phyloP scores from a whole-genome alignment of 208 protist species.

The Acanthamoeba lenticulata region DNA sequence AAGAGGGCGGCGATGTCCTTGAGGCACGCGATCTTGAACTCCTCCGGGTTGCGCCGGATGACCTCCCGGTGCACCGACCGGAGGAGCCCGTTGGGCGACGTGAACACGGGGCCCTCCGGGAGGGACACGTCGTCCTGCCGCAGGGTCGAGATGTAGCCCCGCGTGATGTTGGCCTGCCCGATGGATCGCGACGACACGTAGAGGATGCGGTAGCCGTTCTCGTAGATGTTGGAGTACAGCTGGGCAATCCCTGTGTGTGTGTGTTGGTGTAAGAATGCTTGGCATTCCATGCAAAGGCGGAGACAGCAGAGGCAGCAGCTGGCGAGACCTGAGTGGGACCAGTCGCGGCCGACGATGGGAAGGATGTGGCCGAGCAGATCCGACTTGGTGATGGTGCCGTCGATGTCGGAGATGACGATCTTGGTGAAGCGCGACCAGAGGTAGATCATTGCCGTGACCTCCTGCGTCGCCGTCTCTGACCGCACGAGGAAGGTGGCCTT shows the following conservation, averaged over 20 bases:
- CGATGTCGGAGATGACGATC: constrained; percentile 97
- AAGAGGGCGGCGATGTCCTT: constrained; percentile 82
- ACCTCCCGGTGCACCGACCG: constrained; percentile 77
- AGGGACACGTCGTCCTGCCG: constrained; percentile 33
- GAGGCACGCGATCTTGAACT: constrained; percentile 87
- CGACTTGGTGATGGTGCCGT: constrained; percentile 98
- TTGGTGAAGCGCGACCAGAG: constrained; percentile 93
- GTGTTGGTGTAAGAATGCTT: background rate
- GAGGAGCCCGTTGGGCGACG: constrained; percentile 84
- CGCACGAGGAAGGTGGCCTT: constrained; percentile 92
- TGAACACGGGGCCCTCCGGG: constrained; percentile 83
- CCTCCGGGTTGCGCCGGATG: constrained; percentile 85
- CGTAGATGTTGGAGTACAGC: constrained; percentile 93
- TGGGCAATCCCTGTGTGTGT: constrained; percentile 70
- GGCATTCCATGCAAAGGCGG: background rate
- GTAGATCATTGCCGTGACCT: constrained; percentile 91
- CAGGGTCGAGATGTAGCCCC: constrained; percentile 46
- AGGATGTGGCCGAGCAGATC: constrained; percentile 96
- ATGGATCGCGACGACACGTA: constrained; percentile 88
- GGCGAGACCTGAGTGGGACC: constrained; percentile 93
- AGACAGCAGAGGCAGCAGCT: constrained; percentile 74
- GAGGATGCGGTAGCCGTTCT: constrained; percentile 95
- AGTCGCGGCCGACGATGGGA: constrained; percentile 93
- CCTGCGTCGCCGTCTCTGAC: constrained; percentile 84
- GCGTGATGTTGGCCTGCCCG: constrained; percentile 77